phyloP scores from a whole-genome alignment of 768 basidiomycete genomes.

The Suillus paluster region DNA sequence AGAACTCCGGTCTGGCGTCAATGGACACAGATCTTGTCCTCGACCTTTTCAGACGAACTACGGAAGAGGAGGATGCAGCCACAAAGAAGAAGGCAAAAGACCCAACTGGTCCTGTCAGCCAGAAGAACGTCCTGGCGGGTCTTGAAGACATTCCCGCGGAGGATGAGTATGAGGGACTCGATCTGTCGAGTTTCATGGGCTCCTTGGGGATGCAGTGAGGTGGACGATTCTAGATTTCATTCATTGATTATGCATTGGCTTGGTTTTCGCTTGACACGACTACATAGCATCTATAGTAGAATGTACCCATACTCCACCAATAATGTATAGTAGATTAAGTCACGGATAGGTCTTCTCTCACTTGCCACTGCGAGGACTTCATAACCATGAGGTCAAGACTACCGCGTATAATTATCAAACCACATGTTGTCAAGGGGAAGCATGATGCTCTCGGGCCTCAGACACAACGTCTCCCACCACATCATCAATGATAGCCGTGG shows the following conservation, averaged over 20 bases:
- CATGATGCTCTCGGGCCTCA: too few relatives aligned
- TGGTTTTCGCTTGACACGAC: conserved; percentile 19
- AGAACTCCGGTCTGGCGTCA: conserved; percentile 89
- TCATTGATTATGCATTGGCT: conserved; percentile 20
- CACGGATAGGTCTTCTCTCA: not conserved
- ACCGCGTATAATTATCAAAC: too few relatives aligned
- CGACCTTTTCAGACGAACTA: conserved; percentile 87
- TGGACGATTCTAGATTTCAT: conserved; percentile 9
- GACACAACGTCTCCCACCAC: too few relatives aligned
- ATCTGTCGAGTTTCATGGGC: conserved; percentile 86
- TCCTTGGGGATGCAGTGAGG: conserved; percentile 62
- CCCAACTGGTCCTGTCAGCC: conserved; percentile 59
- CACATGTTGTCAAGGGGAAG: too few relatives aligned
- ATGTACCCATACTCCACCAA: conserved; percentile 34
- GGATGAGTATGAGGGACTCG: conserved; percentile 89
- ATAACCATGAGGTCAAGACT: too few relatives aligned
- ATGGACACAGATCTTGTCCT: conserved; percentile 99
- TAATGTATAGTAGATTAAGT: conserved; percentile 40
- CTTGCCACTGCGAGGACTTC: too few relatives aligned
- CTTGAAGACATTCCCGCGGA: conserved; percentile 91
- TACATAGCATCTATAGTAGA: conserved; percentile 40
- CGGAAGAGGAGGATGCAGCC: conserved; percentile 72
- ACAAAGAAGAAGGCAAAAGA: conserved; percentile 55
- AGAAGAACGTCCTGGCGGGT: conserved; percentile 87
- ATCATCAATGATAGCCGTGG: too few relatives aligned